Base-by-base conservation (phyloP, 768 basidiomycete species). In the Plicaturopsis crispa region DNA sequence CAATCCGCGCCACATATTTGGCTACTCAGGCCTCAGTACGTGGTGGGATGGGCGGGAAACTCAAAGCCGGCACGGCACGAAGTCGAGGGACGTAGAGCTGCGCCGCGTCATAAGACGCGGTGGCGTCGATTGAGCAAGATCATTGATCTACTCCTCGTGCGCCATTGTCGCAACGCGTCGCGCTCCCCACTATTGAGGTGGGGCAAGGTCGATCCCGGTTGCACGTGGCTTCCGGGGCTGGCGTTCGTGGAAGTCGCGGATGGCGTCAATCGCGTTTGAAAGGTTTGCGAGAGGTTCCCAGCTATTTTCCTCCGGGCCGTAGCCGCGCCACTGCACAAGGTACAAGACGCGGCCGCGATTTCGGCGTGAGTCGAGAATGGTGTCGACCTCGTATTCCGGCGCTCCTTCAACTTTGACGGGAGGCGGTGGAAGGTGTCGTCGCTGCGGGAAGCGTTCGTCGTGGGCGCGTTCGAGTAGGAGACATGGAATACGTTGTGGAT, bases 261-360 rank as follows among this genome's bases (percentile, higher is more conserved):
- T n/a, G 2, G 28, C 17, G 14, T 35, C 35, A 3, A 21, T 22
- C 8, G 35, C 21, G 19, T 42, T 41, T 12, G 5, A 30, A 4
- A 48, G 34, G 17, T 37, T 31, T 2, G 7, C 17, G 7, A 23
- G 16, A 6, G 48, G 42, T 31, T 48, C 44, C 53, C 53, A 54
- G 1, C 45, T 47, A 24, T 42, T 43, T n/a, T 53, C 45, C 17
- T 43, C 36, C 7, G 24, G 24, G 2, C 39, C 36, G 12, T 49
- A 44, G 8, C 51, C 54, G 26, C 44, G 47, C 54, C 54, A 55
- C 22, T 48, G 47, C 1, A 56, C 51, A 2, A 48, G 26, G 26
- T 28, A 28, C 26, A 28, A 14, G 26, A 28, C 10, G 26, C 26
- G 26, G 10, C 26, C 10, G 8, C 14, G 8, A 14, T 28, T 14